phyloP scores from a whole-genome alignment of 768 basidiomycete species.

The Mycena vulgaris region DNA sequence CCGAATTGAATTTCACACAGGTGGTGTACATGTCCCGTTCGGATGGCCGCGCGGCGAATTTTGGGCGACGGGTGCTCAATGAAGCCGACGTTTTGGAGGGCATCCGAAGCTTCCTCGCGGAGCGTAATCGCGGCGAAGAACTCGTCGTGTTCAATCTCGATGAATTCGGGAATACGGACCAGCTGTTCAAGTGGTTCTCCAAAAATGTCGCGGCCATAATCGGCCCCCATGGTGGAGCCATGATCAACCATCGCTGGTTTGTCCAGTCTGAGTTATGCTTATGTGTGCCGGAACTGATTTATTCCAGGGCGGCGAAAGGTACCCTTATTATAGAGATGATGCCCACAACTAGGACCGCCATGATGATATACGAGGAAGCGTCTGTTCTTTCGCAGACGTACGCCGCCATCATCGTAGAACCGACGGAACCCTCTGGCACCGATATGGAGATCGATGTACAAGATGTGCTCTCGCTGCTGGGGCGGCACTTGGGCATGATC shows the following conservation, averaged over 20 bases:
- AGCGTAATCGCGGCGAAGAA: constrained; percentile 33
- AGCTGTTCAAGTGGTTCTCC: constrained; percentile 32
- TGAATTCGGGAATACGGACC: background rate
- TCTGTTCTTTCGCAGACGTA: constrained; percentile 32
- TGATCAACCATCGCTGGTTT: constrained; percentile 38
- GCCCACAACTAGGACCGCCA: constrained; percentile 22
- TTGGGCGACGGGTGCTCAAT: constrained; percentile 26
- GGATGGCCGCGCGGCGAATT: constrained; percentile 25
- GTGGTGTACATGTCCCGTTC: constrained; percentile 38
- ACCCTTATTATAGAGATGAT: constrained; percentile 33
- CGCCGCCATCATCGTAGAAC: constrained; percentile 32
- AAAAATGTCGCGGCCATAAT: constrained; percentile 22
- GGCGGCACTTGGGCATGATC: constrained; percentile 21
- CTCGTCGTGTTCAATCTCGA: constrained; percentile 34
- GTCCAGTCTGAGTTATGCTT: background rate
- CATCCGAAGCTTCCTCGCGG: constrained; percentile 13
- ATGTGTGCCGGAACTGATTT: background rate
- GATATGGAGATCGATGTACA: constrained; percentile 31
- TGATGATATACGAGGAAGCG: constrained; percentile 38
- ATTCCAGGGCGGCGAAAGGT: constrained; percentile 18
- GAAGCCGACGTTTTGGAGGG: constrained; percentile 22
- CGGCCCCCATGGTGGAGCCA: constrained; percentile 36
- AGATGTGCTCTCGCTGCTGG: constrained; percentile 24
- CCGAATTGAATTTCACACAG: background rate
- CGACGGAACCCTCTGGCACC: background rate